phyloP scores from a whole-genome alignment of 768 basidiomycete species.

The Mrakia blollopis region DNA sequence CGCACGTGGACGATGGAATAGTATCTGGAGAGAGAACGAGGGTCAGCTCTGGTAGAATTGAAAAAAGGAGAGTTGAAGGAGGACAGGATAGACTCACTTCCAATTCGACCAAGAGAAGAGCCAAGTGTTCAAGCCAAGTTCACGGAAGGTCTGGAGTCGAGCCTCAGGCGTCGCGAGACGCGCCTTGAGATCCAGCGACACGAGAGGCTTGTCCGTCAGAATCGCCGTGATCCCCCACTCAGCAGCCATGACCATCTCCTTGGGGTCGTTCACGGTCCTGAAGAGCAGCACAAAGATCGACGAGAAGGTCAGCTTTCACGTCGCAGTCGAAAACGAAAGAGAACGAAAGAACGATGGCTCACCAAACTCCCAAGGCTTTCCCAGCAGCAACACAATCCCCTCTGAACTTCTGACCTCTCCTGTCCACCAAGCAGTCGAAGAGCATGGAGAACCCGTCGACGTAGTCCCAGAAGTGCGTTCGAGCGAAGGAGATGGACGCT shows the following conservation, averaged over 20 bases:
- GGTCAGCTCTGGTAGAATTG: too few relatives aligned
- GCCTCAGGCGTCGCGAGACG: conserved; percentile 31
- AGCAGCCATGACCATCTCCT: conserved; percentile 41
- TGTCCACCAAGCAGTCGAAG: conserved; percentile 41
- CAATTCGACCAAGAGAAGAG: conserved; percentile 4
- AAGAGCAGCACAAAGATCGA: not conserved
- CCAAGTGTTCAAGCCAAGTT: conserved; percentile 22
- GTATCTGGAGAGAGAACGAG: not conserved
- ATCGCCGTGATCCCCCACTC: conserved; percentile 42
- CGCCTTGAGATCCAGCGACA: conserved; percentile 38
- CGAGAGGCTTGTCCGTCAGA: conserved; percentile 43
- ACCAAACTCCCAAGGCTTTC: conserved; percentile 44
- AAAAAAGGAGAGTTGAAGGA: too few relatives aligned
- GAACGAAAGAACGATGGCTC: too few relatives aligned
- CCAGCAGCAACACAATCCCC: conserved; percentile 41
- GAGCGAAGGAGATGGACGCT: conserved; percentile 40
- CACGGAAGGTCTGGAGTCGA: conserved; percentile 11
- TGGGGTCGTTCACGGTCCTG: conserved; percentile 43
- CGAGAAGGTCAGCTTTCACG: not conserved
- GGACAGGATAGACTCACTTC: too few relatives aligned
- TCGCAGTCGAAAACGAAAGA: not conserved
- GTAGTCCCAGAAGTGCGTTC: conserved; percentile 43
- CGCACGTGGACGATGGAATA: not conserved
- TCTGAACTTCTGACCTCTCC: conserved; percentile 42
- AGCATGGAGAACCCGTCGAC: conserved; percentile 43